phyloP scores from a whole-genome alignment of 2,329 filamentous ascomycete genomes.

The Alternaria arborescens region DNA sequence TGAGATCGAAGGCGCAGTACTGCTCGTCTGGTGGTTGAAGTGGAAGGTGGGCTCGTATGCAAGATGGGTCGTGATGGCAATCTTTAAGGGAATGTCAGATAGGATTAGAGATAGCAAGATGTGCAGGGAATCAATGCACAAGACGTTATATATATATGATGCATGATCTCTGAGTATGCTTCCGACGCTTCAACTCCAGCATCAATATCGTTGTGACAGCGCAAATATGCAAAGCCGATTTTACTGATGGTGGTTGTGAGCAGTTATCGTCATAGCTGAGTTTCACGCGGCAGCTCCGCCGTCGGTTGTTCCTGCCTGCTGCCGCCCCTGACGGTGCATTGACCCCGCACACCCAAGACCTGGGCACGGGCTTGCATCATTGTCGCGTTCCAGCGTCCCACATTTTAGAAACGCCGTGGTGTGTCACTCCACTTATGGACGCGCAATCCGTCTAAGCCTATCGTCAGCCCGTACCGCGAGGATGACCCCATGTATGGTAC shows the following conservation, averaged over 20 bases:
- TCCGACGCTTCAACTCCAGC: not conserved
- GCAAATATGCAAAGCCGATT: not conserved
- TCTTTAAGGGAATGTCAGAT: not conserved
- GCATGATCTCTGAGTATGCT: not conserved
- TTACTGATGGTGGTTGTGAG: not conserved
- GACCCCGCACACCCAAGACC: conserved; percentile 2
- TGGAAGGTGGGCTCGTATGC: not conserved
- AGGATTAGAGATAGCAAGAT: not conserved
- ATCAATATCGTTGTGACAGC: not conserved
- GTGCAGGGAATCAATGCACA: not conserved
- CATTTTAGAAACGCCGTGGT: conserved; percentile 13
- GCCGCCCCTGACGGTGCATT: not conserved
- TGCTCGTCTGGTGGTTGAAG: conserved; percentile 6
- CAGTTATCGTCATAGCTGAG: not conserved
- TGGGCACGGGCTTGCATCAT: conserved; percentile 5
- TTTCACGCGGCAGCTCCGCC: conserved; percentile 2
- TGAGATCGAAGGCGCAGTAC: conserved; percentile 3
- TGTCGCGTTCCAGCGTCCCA: not conserved
- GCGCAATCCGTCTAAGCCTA: conserved; percentile 13
- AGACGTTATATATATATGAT: not conserved
- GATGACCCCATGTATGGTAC: not conserved
- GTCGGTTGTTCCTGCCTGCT: conserved; percentile 1
- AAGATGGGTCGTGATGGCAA: not conserved
- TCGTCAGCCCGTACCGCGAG: conserved; percentile 7
- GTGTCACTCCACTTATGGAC: conserved; percentile 17